Percentiles rank a stretch among this genome's conserved stretches.
These are phyloP conservation scores for Datisca glomerata DNA, from an alignment of 306 rosid genomes.

Conservation along the genomic window DNA sequence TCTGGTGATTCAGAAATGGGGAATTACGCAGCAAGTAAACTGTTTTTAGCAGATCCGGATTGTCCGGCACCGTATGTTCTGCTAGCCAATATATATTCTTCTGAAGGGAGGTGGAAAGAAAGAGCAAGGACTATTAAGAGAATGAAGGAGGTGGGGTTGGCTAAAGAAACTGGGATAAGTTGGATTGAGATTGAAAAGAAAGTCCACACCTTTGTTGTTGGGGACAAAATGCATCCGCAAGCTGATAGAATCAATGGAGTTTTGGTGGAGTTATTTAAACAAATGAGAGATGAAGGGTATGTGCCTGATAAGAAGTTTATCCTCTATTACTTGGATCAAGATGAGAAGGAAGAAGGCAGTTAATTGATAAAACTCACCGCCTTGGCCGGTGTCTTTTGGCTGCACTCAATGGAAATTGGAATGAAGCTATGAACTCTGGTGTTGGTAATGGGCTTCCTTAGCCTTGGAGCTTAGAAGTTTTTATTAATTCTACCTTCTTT, in stretches of 20 bases:
- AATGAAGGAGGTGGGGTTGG: conserved; percentile 61
- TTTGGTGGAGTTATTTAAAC: conserved; percentile 36
- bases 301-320: conserved; percentile 55
- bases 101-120: conserved; percentile 77
- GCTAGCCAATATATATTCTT: conserved; percentile 79
- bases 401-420: too few species aligned
- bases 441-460: too few species aligned
- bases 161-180: conserved; percentile 72
- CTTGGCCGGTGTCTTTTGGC: too few species aligned
- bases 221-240: conserved; percentile 60
- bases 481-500: too few species aligned
- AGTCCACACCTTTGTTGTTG: conserved; percentile 67
- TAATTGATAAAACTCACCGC: neutral
- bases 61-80: conserved; percentile 58
- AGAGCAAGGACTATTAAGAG: conserved; percentile 66
- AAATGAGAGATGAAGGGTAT: conserved; percentile 70
- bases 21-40: conserved; percentile 56
- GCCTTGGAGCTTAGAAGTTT: too few species aligned
- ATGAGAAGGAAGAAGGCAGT: conserved; percentile 12
- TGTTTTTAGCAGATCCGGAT: conserved; percentile 40
- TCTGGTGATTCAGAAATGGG: conserved; percentile 62
- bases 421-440: too few species aligned
- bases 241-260: conserved; percentile 40
- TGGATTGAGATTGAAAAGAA: conserved; percentile 71
- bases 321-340: conserved; percentile 38